Conservation (phyloP, 2,329 filamentous ascomycete species). For the Cercospora citrullina region DNA sequence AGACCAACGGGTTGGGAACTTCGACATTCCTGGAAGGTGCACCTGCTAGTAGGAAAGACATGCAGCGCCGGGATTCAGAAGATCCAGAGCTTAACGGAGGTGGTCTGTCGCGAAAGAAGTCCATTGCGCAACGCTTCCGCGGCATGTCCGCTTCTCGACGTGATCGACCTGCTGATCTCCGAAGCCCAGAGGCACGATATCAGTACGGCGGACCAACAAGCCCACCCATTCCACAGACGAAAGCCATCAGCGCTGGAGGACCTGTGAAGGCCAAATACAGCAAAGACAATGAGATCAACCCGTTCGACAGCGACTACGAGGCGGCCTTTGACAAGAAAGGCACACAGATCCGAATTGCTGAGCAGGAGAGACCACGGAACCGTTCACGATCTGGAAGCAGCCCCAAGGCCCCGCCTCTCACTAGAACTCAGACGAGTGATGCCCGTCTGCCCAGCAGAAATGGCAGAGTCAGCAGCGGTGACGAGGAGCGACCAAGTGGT, state of each 20-base stretch:
- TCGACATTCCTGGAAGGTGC: constrained; percentile 95
- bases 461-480: constrained; percentile 41
- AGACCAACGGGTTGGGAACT: constrained; percentile 81
- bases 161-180: constrained; percentile 36
- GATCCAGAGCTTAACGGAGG: constrained; percentile 52
- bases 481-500: constrained; percentile 46
- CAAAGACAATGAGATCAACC: constrained; percentile 58
- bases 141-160: constrained; percentile 74
- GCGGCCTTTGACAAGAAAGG: constrained; percentile 65
- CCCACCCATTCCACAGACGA: constrained; percentile 28
- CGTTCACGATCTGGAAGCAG: constrained; percentile 54
- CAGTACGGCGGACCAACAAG: constrained; percentile 25
- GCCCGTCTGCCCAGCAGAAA: constrained; percentile 29
- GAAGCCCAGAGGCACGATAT: constrained; percentile 58
- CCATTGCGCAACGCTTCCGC: constrained; percentile 85
- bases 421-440: constrained; percentile 27
- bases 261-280: constrained; percentile 40
- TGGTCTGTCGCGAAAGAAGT: constrained; percentile 83
- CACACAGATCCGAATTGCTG: constrained; percentile 55
- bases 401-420: constrained; percentile 50
- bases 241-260: constrained; percentile 45
- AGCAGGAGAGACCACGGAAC: constrained; percentile 42
- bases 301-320: constrained; percentile 74
- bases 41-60: constrained; percentile 77
- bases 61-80: constrained; percentile 73